phyloP scores from a whole-genome alignment of 2,329 filamentous ascomycete species.

The Cordyceps fumosorosea region DNA sequence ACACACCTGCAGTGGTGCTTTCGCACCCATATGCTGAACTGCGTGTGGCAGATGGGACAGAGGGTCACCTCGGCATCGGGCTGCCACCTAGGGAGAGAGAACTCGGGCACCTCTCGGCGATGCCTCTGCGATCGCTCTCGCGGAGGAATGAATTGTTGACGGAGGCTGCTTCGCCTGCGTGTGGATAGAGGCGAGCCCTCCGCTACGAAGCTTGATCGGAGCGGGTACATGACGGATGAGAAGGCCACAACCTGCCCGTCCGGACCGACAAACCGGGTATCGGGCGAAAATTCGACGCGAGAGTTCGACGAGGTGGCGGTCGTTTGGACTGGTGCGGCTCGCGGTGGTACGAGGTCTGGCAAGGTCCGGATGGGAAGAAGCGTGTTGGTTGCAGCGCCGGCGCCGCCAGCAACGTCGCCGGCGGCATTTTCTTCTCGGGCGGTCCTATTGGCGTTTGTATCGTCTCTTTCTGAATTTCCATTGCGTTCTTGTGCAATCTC shows the following conservation, averaged over 20 bases:
- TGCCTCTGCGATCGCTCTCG: neutral
- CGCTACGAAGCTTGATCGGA: neutral
- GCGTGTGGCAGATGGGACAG: constrained; percentile 76
- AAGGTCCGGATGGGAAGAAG: constrained; percentile 17
- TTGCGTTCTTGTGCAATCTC: neutral
- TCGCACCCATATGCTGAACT: constrained; percentile 78
- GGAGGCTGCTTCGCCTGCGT: constrained; percentile 1
- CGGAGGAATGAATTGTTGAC: neutral
- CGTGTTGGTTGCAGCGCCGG: constrained; percentile 6
- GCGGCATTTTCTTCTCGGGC: neutral
- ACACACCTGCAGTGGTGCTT: constrained; percentile 86
- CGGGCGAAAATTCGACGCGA: neutral
- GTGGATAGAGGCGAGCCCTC: neutral
- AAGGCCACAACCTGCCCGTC: constrained; percentile 4
- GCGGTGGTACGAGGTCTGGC: constrained; percentile 5
- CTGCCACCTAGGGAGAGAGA: constrained; percentile 74
- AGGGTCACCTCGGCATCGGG: constrained; percentile 74
- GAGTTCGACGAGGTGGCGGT: neutral
- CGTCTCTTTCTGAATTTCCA: neutral
- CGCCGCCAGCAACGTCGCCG: neutral
- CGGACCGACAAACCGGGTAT: neutral
- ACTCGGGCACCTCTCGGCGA: constrained; percentile 26
- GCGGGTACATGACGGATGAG: constrained; percentile 5
- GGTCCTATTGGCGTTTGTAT: neutral
- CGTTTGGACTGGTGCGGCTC: neutral